Base-by-base conservation (phyloP, 139 green algal species). In the Microglena sp. region DNA sequence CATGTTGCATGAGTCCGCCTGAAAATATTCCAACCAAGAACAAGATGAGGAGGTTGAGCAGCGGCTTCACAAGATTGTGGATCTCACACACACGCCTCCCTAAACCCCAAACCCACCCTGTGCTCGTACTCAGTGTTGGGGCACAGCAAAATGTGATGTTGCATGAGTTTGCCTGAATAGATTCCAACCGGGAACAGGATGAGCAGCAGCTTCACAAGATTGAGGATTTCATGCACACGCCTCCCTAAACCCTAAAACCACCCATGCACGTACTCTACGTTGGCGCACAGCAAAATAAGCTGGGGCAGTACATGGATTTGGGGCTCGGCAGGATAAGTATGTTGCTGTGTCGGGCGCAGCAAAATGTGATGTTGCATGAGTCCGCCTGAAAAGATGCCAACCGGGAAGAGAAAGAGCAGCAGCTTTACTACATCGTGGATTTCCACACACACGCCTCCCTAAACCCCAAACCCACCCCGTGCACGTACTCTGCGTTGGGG, bases 21-120 rank as follows among this genome's bases (percentile, higher is more conserved):
- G 77, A 75, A 55, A 87, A 75, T 7, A 87, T 72, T 34, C 75
- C 75, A 61, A 87, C 77, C 29, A 73, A 67, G 56, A 87, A 75
- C 7, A 78, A 3, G 2, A 83, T 66, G 21, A 86, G 57, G 26
- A 87, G 64, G 8, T 84, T 21, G 30, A 80, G 72, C 50, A 80
- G 34, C 26, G 67, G 68, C 64, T 62, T 60, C 31, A 73, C 58
- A 53, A 84, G n/a, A n/a, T n/a, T n/a, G n/a, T n/a, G n/a, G n/a
- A n/a, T n/a, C n/a, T n/a, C n/a, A n/a, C n/a, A n/a, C n/a, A n/a
- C n/a, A n/a, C n/a, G 46, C 46, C 46, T 21, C 5, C 11, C 36
- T 28, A 57, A 28, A 57, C 53, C 54, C 11, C 68, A 34, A 1
- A 59, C 55, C 4, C 27, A 26, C 22, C 40, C 53, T 18, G 27